These are phyloP conservation scores for Andrographis paniculata DNA, from an alignment of 305 asterid species.

Conservation along the genomic window DNA sequence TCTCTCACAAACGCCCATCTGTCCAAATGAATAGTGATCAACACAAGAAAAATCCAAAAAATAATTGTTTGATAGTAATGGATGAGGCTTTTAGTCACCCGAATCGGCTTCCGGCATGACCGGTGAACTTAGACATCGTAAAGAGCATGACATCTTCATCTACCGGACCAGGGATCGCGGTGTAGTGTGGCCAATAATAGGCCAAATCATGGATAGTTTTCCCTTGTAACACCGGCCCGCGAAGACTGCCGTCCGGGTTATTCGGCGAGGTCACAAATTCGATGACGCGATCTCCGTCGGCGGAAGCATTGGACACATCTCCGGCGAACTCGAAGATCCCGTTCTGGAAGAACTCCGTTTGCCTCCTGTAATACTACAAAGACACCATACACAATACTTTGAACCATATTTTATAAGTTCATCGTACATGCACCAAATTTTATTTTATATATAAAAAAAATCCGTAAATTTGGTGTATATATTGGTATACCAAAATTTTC, in stretches of 20 bases:
- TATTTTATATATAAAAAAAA: no score
- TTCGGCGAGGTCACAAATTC: slow-evolving; percentile 75
- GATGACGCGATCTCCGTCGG: slow-evolving; percentile 24
- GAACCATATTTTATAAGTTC: no score
- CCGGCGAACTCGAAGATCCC: slow-evolving; percentile 35
- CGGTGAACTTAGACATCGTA: slow-evolving; percentile 65
- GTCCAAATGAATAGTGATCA: neutral
- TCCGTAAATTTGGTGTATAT: no score
- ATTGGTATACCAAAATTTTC: no score
- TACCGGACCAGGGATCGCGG: slow-evolving; percentile 55
- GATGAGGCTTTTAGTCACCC: slow-evolving; percentile 30
- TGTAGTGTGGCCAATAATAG: slow-evolving; percentile 68
- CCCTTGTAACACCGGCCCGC: slow-evolving; percentile 33
- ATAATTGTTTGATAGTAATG: neutral
- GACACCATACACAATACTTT: neutral
- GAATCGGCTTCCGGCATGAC: slow-evolving; percentile 71
- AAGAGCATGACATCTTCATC: slow-evolving; percentile 65
- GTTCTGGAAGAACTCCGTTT: slow-evolving; percentile 44
- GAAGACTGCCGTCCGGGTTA: slow-evolving; percentile 55
- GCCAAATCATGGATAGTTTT: slow-evolving; percentile 48
- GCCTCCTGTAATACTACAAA: slow-evolving; percentile 38
- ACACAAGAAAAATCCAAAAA: no score
- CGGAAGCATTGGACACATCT: slow-evolving; percentile 33
- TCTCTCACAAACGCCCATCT: slow-evolving; percentile 10
- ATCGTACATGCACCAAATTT: no score